Base-by-base conservation (phyloP, 371 early-diverging fungal genomes). In the Mucor racemosus region DNA sequence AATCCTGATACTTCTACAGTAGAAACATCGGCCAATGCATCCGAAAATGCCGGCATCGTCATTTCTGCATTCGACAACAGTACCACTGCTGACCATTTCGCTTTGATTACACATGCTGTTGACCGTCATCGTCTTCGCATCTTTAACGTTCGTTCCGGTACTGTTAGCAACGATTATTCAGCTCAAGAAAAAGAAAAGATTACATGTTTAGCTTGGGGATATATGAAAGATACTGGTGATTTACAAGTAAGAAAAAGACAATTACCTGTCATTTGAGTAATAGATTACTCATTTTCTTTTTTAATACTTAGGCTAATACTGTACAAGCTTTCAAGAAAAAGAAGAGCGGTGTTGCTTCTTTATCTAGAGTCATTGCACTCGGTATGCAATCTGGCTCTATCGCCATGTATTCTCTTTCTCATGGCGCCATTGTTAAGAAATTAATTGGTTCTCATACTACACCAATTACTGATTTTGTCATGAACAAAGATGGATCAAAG, bases 91-190 rank as follows among this genome's bases (percentile, higher is more conserved):
- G 83, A 82, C 61, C 80, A 84, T 72, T 90, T 90, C 79, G 91
- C 91, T 35, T 76, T 90, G 58, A 88, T 91, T 44, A 85, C 90
- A 14, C 90, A 85, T 36, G 87, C 85, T 62, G 81, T 91, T 53
- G 92, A 90, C 80, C 85, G 88, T 58, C 86, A 88, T 69, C 86
- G 89, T 50, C 77, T 92, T 19, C 85, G 90, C 44, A 82, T 92
- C 63, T 91, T 88, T 63, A 90, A 90, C 64, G 86, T 89, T 17
- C 82, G 86, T 62, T 88, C 89, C 6, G 87, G 89, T 44, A 81
- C 84, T 41, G 82, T 90, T 64, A 88, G 84, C 60, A 83, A 84
- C 69, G 88, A 90, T 63, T 90, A 82, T 59, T 76, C 79, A 57
- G 76, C 82, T 0, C 81, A 84, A 56, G 80, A 86, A 46, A 86